Percentiles rank a stretch among this genome's conserved stretches.
phyloP scores from a whole-genome alignment of 2,329 filamentous ascomycete species.

The Alternaria brassicicola region DNA sequence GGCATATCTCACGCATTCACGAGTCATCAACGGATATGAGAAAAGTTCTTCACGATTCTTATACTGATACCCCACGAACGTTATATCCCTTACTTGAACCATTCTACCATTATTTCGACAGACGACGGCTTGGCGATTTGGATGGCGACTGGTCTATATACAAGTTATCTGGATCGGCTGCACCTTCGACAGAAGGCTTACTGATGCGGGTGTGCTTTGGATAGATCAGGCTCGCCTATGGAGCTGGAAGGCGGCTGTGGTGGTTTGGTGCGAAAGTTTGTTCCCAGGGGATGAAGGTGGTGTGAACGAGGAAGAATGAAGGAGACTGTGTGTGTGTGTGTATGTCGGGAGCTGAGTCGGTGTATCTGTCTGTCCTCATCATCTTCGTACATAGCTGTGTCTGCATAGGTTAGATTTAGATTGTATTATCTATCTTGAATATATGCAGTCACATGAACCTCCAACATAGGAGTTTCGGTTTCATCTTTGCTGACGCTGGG shows the following conservation, averaged over 20 bases:
- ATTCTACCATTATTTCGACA: conserved; percentile 47
- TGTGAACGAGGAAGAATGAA: conserved; percentile 30
- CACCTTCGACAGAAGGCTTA: conserved; percentile 9
- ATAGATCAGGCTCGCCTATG: conserved; percentile 32
- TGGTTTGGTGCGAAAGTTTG: conserved; percentile 37
- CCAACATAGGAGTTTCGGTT: too few species aligned
- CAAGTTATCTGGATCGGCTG: conserved; percentile 18
- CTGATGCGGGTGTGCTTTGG: conserved; percentile 30
- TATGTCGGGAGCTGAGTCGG: conserved; percentile 40
- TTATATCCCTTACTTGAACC: conserved; percentile 45
- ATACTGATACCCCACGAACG: conserved; percentile 53
- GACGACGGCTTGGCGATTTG: conserved; percentile 48
- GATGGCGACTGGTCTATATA: conserved; percentile 28
- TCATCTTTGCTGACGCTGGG: not conserved
- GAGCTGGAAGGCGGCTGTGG: conserved; percentile 43
- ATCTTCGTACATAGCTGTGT: conserved; percentile 17
- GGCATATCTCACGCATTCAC: conserved; percentile 48
- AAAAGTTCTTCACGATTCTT: conserved; percentile 50
- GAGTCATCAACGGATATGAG: conserved; percentile 42
- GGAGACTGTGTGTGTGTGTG: conserved; percentile 30
- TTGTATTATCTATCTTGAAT: conserved; percentile 26
- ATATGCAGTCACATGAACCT: conserved; percentile 12
- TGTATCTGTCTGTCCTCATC: conserved; percentile 25
- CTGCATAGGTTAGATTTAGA: conserved; percentile 24
- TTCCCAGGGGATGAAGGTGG: conserved; percentile 30